Evolutionary conservation across 768 basidiomycete genomes (phyloP).

Genomic region (Punctularia strigosozonata): DNA sequence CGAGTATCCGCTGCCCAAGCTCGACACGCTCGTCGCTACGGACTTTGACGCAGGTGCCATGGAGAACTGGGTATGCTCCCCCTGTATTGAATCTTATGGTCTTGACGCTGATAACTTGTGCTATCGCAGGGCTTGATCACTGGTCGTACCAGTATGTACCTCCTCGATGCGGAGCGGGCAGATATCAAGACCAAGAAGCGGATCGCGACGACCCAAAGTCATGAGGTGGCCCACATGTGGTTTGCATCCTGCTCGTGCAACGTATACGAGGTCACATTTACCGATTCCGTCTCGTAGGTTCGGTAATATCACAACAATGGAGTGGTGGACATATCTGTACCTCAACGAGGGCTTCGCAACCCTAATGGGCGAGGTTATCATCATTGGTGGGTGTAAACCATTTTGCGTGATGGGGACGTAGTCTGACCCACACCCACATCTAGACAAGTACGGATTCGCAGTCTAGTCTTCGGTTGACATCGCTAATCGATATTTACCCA

Average conservation of each 20-base stretch:
- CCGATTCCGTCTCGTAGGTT: slow-evolving; percentile 37
- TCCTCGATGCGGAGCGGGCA: slow-evolving; percentile 66
- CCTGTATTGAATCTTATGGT: neutral
- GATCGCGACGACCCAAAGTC: slow-evolving; percentile 69
- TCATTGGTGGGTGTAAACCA: slow-evolving; percentile 43
- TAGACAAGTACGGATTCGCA: slow-evolving; percentile 38
- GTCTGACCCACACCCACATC: slow-evolving; percentile 6
- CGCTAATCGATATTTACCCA: slow-evolving; percentile 15
- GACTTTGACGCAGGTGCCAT: slow-evolving; percentile 90
- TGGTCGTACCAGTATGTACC: slow-evolving; percentile 70
- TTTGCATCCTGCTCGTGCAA: slow-evolving; percentile 17
- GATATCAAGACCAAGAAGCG: slow-evolving; percentile 67
- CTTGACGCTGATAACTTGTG: neutral
- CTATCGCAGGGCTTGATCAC: slow-evolving; percentile 67
- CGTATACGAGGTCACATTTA: slow-evolving; percentile 1
- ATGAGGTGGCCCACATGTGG: slow-evolving; percentile 85
- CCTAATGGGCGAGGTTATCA: slow-evolving; percentile 82
- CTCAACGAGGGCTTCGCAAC: slow-evolving; percentile 86
- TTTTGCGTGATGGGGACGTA: slow-evolving; percentile 3
- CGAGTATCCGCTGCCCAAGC: slow-evolving; percentile 86
- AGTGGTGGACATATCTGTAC: slow-evolving; percentile 84
- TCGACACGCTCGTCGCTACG: slow-evolving; percentile 84
- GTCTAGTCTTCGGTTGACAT: neutral
- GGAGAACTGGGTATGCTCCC: slow-evolving; percentile 68
- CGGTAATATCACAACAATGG: slow-evolving; percentile 89